phyloP scores from a whole-genome alignment of 257 asterid genomes.

The Gynochthodes officinalis region DNA sequence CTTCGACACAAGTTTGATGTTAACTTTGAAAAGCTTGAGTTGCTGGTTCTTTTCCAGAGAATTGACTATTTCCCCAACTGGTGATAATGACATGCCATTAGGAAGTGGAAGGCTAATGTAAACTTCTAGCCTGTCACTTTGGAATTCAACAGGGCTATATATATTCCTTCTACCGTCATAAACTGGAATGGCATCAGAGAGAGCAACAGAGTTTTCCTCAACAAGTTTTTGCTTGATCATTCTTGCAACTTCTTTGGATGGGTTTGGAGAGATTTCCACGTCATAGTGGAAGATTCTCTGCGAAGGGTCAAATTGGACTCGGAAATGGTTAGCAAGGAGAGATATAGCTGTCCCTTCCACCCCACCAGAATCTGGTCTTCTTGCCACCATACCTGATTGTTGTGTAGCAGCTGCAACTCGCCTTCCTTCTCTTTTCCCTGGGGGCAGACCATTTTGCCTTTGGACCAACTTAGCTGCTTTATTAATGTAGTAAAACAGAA shows the following conservation, averaged over 20 bases:
- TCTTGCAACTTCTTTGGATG: conserved; percentile 76
- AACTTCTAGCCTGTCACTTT: conserved; percentile 59
- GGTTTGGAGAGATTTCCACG: conserved; percentile 74
- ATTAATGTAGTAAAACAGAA: conserved; percentile 8
- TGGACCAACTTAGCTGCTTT: conserved; percentile 29
- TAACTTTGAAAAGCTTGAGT: conserved; percentile 60
- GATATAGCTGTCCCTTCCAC: conserved; percentile 64
- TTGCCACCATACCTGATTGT: conserved; percentile 51
- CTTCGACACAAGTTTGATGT: conserved; percentile 76
- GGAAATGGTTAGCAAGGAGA: conserved; percentile 88
- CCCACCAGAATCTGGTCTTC: conserved; percentile 94
- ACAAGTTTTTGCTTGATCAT: conserved; percentile 68
- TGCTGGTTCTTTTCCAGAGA: conserved; percentile 21
- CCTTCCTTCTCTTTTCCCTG: conserved; percentile 35
- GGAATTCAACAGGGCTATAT: conserved; percentile 77
- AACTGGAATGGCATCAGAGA: conserved; percentile 67
- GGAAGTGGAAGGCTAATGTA: conserved; percentile 63
- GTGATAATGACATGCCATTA: conserved; percentile 16
- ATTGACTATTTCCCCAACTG: conserved; percentile 15
- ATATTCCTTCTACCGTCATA: conserved; percentile 77
- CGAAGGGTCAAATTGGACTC: conserved; percentile 61
- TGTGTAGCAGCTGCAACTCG: conserved; percentile 25
- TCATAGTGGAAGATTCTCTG: conserved; percentile 80
- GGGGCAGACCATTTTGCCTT: conserved; percentile 20
- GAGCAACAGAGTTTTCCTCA: conserved; percentile 39